A percentile compares a stretch with the other conserved stretches of the same genome.
Evolutionary conservation across 1,284 basidiomycete genomes (phyloP).

Genomic region (Melampsora abietis-canadensis): DNA sequence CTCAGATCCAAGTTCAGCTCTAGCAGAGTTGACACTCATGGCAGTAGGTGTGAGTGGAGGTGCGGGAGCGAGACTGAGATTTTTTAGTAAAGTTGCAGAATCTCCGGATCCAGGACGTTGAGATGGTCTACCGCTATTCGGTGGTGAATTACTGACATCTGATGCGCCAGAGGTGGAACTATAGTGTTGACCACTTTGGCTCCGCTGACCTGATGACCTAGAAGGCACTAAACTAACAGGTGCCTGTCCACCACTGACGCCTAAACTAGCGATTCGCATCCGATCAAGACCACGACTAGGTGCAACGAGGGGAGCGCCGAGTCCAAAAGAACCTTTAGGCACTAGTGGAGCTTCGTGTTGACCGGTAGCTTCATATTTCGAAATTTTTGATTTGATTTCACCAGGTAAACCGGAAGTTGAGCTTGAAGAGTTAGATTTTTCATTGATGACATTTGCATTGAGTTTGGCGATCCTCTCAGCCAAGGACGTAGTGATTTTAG

Average conservation of each 20-base stretch:
- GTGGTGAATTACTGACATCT: no score
- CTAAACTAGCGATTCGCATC: slow-evolving; percentile 29
- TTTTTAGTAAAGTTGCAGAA: no score
- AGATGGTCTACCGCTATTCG: no score
- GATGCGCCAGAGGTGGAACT: no score
- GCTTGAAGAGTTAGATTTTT: background rate
- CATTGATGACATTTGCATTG: slow-evolving; percentile 8
- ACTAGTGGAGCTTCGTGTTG: slow-evolving; percentile 27
- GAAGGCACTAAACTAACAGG: no score
- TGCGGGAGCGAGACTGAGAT: no score
- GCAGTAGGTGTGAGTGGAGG: no score
- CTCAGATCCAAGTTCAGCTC: background rate
- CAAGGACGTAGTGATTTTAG: slow-evolving; percentile 33
- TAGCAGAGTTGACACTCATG: background rate
- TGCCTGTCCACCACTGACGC: slow-evolving; percentile 29
- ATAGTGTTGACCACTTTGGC: no score
- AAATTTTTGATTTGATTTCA: slow-evolving; percentile 40
- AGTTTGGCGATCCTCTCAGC: slow-evolving; percentile 26
- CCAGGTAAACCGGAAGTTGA: slow-evolving; percentile 8
- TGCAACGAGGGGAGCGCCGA: slow-evolving; percentile 23
- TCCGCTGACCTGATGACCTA: no score
- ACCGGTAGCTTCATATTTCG: slow-evolving; percentile 29
- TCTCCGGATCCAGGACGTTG: no score
- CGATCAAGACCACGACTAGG: slow-evolving; percentile 22
- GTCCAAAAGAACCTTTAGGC: slow-evolving; percentile 29